Conservation (phyloP, 352 stramenopile genomes). For the Pseudoperonospora humuli region DNA sequence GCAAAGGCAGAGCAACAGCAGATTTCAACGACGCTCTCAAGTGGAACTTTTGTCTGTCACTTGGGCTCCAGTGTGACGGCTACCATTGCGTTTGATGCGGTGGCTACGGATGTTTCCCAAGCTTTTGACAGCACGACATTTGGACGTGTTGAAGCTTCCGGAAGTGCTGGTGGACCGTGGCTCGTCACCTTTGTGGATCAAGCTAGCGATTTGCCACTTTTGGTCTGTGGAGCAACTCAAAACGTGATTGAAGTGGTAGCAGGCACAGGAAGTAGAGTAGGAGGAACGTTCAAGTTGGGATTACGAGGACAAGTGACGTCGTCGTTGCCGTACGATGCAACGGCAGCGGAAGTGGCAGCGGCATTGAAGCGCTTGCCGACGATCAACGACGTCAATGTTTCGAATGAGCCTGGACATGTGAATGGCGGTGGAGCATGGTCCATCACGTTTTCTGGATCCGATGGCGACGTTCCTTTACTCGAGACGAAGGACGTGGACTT, state of each 20-base stretch:
- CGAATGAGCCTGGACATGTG: conserved; percentile 2
- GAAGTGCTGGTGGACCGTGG: conserved; percentile 26
- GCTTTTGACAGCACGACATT: conserved; percentile 26
- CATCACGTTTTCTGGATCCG: conserved; percentile 29
- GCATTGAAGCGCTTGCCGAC: too few species aligned
- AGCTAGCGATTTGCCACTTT: conserved; percentile 24
- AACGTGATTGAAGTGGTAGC: conserved; percentile 26
- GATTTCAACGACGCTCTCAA: conserved; percentile 28
- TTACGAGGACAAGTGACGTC: conserved; percentile 24
- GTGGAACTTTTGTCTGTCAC: conserved; percentile 32
- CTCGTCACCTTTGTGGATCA: conserved; percentile 35
- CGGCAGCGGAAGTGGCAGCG: too few species aligned
- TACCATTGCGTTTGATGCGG: conserved; percentile 27
- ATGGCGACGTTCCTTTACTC: conserved; percentile 25
- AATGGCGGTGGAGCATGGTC: too few species aligned
- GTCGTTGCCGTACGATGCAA: conserved; percentile 20
- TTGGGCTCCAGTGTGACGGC: not conserved
- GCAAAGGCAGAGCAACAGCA: conserved; percentile 37
- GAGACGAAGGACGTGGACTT: conserved; percentile 12
- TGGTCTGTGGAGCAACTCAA: conserved; percentile 37
- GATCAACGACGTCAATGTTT: too few species aligned
- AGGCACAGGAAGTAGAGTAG: conserved; percentile 28
- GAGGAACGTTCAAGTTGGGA: conserved; percentile 27
- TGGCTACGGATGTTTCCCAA: conserved; percentile 6
- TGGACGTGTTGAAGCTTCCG: conserved; percentile 20